phyloP scores from a whole-genome alignment of 139 green algal genomes.

The Chlamydomonas asymmetrica region DNA sequence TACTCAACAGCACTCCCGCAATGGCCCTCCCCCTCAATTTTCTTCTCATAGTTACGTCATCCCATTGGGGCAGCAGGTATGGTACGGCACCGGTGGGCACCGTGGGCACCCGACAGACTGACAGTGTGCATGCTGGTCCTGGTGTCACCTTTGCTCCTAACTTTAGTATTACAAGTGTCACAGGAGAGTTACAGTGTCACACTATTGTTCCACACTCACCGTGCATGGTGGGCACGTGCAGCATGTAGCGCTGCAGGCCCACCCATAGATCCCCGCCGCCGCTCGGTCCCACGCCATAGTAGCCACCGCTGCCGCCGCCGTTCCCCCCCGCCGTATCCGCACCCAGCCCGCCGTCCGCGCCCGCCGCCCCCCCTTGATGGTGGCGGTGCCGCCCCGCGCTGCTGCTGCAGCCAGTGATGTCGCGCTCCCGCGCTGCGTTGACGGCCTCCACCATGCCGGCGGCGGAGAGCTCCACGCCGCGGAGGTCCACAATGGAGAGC shows the following conservation, averaged over 20 bases:
- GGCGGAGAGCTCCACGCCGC: conserved; percentile 4
- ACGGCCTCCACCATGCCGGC: conserved; percentile 18
- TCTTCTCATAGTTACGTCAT: not conserved
- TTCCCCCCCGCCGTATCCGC: not conserved
- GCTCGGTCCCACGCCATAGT: not conserved
- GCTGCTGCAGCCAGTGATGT: too few relatives aligned
- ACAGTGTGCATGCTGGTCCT: not conserved
- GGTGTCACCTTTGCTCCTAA: conserved; percentile 2
- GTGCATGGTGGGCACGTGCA: conserved; percentile 33
- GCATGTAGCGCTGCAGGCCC: conserved; percentile 24
- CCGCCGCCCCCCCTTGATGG: not conserved
- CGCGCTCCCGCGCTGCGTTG: not conserved
- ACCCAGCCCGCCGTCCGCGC: not conserved
- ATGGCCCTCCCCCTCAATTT: too few relatives aligned
- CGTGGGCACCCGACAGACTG: not conserved
- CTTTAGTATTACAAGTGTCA: not conserved
- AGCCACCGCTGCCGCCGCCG: not conserved
- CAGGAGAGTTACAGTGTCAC: not conserved
- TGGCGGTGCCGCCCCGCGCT: not conserved
- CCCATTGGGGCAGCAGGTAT: not conserved
- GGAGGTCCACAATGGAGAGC: conserved; percentile 8
- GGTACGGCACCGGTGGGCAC: not conserved
- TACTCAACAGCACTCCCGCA: too few relatives aligned
- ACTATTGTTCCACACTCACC: conserved; percentile 1
- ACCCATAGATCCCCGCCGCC: not conserved